Evolutionary conservation across 768 basidiomycete genomes (phyloP).

Genomic region (Lepiota subincarnata): DNA sequence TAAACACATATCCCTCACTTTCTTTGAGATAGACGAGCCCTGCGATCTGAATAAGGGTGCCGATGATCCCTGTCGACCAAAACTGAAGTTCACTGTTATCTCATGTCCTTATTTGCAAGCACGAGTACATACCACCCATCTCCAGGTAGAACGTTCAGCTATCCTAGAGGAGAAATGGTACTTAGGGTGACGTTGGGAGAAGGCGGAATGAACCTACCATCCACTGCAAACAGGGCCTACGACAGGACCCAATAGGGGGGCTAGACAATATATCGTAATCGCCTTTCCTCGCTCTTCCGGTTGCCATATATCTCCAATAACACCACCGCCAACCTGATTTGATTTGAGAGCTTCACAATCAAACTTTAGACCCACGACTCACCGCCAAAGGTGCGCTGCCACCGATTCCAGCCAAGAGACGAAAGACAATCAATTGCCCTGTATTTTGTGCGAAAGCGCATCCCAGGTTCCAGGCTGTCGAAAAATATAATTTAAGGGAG

Average conservation of each 20-base stretch:
- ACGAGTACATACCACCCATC: constrained; percentile 55
- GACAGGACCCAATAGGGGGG: constrained; percentile 63
- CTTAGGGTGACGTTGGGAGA: background rate
- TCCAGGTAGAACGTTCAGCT: constrained; percentile 59
- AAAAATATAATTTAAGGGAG: constrained; percentile 34
- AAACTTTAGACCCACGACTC: constrained; percentile 27
- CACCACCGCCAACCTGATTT: constrained; percentile 57
- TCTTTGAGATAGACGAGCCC: constrained; percentile 60
- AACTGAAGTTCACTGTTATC: constrained; percentile 34
- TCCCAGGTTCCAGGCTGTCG: constrained; percentile 54
- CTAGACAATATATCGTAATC: constrained; percentile 58
- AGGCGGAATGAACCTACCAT: constrained; percentile 32
- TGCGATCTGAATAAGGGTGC: constrained; percentile 46
- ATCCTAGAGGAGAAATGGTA: constrained; percentile 35
- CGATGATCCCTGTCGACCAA: constrained; percentile 61
- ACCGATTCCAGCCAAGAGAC: constrained; percentile 65
- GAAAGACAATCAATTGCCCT: constrained; percentile 59
- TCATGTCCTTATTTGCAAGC: background rate
- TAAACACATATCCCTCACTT: constrained; percentile 37
- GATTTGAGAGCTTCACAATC: too few relatives aligned
- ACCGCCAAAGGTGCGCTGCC: constrained; percentile 68
- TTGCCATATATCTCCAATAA: constrained; percentile 60
- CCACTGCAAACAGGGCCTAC: constrained; percentile 60
- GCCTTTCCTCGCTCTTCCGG: constrained; percentile 63
- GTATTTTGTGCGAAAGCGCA: constrained; percentile 62